Conservation (phyloP, 2,329 filamentous ascomycete species). For the Madurella mycetomatis region DNA sequence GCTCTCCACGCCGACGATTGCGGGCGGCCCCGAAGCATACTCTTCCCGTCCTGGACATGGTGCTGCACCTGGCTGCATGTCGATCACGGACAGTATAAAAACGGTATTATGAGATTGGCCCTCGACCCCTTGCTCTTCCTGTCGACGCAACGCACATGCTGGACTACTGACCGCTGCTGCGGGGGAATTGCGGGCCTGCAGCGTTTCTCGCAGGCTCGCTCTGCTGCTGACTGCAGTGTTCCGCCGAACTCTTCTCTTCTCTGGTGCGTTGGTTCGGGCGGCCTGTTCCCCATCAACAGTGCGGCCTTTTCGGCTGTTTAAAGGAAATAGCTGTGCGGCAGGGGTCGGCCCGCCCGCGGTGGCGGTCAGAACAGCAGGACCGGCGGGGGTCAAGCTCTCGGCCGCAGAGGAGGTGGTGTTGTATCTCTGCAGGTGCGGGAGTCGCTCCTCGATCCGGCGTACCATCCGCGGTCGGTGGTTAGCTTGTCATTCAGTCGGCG, state of each 20-base stretch:
- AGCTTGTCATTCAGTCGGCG: neutral
- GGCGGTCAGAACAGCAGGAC: constrained; percentile 11
- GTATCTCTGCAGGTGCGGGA: constrained; percentile 15
- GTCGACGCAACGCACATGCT: neutral
- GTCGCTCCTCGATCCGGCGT: constrained; percentile 12
- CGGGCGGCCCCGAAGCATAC: constrained; percentile 1
- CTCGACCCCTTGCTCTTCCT: neutral
- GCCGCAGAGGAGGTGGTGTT: constrained; percentile 12
- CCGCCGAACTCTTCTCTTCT: too few species aligned
- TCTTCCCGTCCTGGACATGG: constrained; percentile 2
- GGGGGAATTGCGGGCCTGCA: neutral
- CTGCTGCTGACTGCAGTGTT: neutral
- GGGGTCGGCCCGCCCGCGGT: constrained; percentile 1
- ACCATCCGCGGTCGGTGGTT: constrained; percentile 1
- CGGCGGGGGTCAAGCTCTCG: constrained; percentile 8
- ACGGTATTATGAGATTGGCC: neutral
- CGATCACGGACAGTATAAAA: constrained; percentile 16
- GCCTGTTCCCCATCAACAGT: neutral
- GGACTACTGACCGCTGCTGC: neutral
- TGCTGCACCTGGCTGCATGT: constrained; percentile 17
- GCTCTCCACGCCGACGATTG: neutral
- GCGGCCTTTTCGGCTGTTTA: neutral
- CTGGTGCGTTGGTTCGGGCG: too few species aligned
- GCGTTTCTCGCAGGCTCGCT: constrained; percentile 7
- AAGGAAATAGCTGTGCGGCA: neutral